These are phyloP conservation scores for Carex arenaria DNA, from an alignment of 202 grass and related monocot genomes.

Conservation along the genomic window DNA sequence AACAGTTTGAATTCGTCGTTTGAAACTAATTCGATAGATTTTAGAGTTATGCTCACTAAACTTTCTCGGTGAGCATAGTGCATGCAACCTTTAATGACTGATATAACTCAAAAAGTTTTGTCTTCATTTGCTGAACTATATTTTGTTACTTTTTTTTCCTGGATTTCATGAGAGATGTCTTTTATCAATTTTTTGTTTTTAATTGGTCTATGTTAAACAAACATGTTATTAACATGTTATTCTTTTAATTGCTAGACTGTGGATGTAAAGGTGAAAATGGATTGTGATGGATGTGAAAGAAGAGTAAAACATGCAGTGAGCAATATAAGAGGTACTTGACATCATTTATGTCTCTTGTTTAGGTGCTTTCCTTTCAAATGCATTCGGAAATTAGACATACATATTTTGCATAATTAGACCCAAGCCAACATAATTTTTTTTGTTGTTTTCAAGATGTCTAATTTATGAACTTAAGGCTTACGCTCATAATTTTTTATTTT, in stretches of 20 bases:
- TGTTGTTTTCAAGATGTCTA: no score
- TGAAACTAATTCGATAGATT: no score
- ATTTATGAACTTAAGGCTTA: no score
- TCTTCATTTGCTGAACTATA: not conserved
- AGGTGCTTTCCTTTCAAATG: not conserved
- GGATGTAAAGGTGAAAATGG: conserved; percentile 89
- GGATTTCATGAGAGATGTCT: not conserved
- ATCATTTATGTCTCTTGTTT: not conserved
- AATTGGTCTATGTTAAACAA: not conserved
- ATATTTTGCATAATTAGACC: not conserved
- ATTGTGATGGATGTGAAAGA: conserved; percentile 85
- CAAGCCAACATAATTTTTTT: not conserved
- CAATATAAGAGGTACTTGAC: conserved; percentile 37
- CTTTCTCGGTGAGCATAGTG: no score
- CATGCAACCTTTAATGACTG: not conserved
- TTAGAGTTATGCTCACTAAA: no score
- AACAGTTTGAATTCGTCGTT: no score
- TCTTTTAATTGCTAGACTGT: conserved; percentile 39
- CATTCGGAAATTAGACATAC: not conserved
- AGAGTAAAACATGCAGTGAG: conserved; percentile 51
- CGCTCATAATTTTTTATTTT: no score
- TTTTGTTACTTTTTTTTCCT: not conserved
- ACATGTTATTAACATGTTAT: not conserved
- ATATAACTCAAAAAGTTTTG: not conserved
- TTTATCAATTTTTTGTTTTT: not conserved